Evolutionary conservation across 2,329 filamentous ascomycete species (phyloP), one percentile per base, ranked within the genome.

Genomic region (Aspergillus cejpii): DNA sequence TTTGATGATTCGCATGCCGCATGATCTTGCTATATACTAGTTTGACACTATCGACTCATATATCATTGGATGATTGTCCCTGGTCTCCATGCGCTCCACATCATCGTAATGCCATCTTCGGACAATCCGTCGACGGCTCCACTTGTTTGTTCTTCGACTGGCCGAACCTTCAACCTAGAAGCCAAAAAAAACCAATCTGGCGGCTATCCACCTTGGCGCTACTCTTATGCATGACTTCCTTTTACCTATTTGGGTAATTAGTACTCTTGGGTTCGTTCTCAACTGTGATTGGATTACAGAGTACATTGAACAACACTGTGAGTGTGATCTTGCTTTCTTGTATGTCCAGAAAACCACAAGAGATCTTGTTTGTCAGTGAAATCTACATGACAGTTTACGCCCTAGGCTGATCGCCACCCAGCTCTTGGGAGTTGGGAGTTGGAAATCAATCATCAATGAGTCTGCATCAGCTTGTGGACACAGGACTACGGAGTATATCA

Each of bases 181-280:
- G 23, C 42, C 43, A n/a, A 43, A 47, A 49, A 44, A 48, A 17
- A 34, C 31, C 15, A 34, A 34, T 34, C 15, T 40, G 34, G 24
- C 44, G 27, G 41, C 33, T 19, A 23, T 29, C 40, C 34, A 33
- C 34, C 8, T 23, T 15, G 21, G 37, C 42, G 27, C 49, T 52
- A 48, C 41, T 11, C 48, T 36, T 45, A 40, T 49, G 23, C 23
- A 8, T 46, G 40, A 39, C 43, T 45, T 57, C 38, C 55, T 57
- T 57, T 57, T 55, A 39, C 55, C 42, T 14, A 43, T 55, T 56
- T 34, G 42, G 51, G 53, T 36, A 53, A 47, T 24, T 41, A 37
- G 43, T 31, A 39, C 34, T 50, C 52, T 56, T 53, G 49, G 48
- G 8, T 11, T 17, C 14, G 4, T n/a, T 27, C 8, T 11, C n/a